These are phyloP conservation scores for Sphenostylis stenocarpa DNA, from an alignment of 306 rosid species.

Conservation along the genomic window DNA sequence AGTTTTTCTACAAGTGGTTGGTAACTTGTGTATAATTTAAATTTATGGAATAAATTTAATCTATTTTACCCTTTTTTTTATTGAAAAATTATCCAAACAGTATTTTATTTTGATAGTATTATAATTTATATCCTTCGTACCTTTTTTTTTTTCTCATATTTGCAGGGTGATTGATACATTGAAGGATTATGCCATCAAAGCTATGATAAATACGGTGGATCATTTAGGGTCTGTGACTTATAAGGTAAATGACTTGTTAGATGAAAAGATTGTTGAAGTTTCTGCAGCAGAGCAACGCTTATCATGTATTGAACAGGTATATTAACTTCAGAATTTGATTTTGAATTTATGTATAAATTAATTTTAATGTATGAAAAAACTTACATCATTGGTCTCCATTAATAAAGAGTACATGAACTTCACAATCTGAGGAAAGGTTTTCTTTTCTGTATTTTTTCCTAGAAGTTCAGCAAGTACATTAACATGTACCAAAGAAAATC, in stretches of 20 bases:
- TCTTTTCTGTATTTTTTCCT: too few species aligned
- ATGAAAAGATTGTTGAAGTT: conserved; percentile 74
- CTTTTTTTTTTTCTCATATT: neutral
- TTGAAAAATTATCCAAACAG: neutral
- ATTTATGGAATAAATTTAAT: neutral
- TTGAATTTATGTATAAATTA: too few species aligned
- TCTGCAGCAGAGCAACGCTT: conserved; percentile 64
- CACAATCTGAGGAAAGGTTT: too few species aligned
- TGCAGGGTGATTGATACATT: conserved; percentile 77
- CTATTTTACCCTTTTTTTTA: neutral
- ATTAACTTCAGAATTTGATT: neutral
- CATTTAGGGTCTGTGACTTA: conserved; percentile 82
- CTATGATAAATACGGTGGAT: conserved; percentile 85
- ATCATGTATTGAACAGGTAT: conserved; percentile 78
- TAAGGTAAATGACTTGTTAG: conserved; percentile 73
- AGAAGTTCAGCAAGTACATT: too few species aligned
- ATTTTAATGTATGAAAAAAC: too few species aligned
- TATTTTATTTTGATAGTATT: neutral
- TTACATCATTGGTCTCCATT: too few species aligned
- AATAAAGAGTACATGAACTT: too few species aligned
- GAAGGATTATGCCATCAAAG: conserved; percentile 81
- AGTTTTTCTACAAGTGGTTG: too few species aligned
- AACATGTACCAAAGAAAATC: too few species aligned
- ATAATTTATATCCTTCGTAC: neutral
- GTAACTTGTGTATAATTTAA: too few species aligned